Conservation (phyloP, 2,329 filamentous ascomycete genomes). For the Pseudogymnoascus sp. region DNA sequence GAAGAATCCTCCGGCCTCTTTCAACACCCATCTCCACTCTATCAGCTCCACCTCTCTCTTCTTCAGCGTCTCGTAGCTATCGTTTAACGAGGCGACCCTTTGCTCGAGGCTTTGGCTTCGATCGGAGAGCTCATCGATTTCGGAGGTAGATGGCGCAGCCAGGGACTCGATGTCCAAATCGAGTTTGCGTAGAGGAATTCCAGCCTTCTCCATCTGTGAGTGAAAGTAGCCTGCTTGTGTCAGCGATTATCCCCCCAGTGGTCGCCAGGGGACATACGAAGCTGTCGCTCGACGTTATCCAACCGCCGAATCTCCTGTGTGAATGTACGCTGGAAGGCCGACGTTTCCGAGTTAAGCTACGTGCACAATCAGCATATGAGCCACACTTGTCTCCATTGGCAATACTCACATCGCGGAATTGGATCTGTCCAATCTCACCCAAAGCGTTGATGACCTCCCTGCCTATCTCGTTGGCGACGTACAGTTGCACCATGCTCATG, state of each 20-base stretch:
- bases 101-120: constrained; percentile 89
- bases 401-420: constrained; percentile 79
- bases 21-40: constrained; percentile 96
- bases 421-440: constrained; percentile 90
- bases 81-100: constrained; percentile 82
- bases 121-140: constrained; percentile 93
- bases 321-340: constrained; percentile 93
- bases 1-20: constrained; percentile 95
- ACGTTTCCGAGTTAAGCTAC: constrained; percentile 86
- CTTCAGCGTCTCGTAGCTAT: constrained; percentile 97
- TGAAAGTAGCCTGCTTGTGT: constrained; percentile 72
- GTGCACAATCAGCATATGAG: constrained; percentile 19
- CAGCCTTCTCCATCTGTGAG: constrained; percentile 87
- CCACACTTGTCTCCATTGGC: constrained; percentile 13
- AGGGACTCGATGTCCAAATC: constrained; percentile 84
- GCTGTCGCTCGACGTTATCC: constrained; percentile 95
- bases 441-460: constrained; percentile 94
- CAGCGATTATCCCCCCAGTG: constrained; percentile 8
- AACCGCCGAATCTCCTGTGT: constrained; percentile 95
- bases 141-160: constrained; percentile 79
- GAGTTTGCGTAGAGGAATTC: constrained; percentile 77
- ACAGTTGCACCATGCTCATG: constrained; percentile 99
- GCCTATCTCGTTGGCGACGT: constrained; percentile 97
- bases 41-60: constrained; percentile 94
- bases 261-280: constrained; percentile 55